Conservation (phyloP, 306 rosid genomes). For the Casuarina cunninghamiana region DNA sequence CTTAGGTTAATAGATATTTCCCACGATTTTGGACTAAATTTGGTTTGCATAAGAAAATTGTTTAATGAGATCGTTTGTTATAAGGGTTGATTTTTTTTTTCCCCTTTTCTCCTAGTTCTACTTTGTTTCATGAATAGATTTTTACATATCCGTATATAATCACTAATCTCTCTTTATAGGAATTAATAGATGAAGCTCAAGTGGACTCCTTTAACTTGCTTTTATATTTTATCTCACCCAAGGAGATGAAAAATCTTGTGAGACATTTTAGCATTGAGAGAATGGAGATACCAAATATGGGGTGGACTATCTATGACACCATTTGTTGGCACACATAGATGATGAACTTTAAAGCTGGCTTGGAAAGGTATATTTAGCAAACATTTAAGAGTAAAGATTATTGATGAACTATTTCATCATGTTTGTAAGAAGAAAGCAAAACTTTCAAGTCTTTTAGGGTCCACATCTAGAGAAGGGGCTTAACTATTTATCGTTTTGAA, state of each 20-base stretch:
- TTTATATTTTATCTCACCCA: not conserved
- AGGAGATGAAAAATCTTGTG: not conserved
- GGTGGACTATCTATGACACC: too few relatives aligned
- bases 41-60: too few relatives aligned
- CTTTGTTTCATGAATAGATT: too few relatives aligned
- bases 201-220: constrained; percentile 17
- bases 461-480: not conserved
- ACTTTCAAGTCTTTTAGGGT: not conserved
- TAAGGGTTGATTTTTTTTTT: too few relatives aligned
- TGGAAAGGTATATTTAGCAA: not conserved
- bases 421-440: not conserved
- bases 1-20: too few relatives aligned
- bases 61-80: too few relatives aligned
- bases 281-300: not conserved
- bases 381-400: not conserved
- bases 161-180: too few relatives aligned
- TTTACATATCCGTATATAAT: too few relatives aligned
- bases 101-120: too few relatives aligned
- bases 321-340: not conserved
- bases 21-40: too few relatives aligned
- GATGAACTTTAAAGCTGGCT: not conserved
- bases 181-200: too few relatives aligned
- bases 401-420: constrained; percentile 2
- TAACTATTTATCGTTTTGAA: not conserved
- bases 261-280: constrained; percentile 14